Evolutionary conservation across 495 filamentous ascomycete species (phyloP).

Genomic region (Apiosordaria backusii): DNA sequence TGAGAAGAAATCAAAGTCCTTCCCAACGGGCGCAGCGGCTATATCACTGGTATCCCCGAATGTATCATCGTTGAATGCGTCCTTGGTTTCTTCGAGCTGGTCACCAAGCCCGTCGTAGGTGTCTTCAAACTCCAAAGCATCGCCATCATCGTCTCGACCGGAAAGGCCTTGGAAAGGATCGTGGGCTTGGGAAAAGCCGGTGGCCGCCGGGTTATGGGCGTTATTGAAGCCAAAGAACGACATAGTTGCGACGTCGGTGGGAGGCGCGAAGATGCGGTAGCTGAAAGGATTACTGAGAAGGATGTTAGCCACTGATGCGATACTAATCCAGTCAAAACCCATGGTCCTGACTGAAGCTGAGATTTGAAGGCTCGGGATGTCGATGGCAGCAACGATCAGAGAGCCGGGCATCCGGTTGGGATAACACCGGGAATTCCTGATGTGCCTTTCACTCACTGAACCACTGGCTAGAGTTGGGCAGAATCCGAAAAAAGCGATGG

Average conservation of each 20-base stretch:
- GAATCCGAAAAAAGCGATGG: neutral
- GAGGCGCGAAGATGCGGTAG: neutral
- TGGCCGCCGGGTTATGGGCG: constrained; percentile 52
- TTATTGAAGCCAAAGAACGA: constrained; percentile 79
- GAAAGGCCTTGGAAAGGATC: constrained; percentile 88
- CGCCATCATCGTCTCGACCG: constrained; percentile 68
- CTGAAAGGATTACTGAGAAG: neutral
- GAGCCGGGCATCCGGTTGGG: too few relatives aligned
- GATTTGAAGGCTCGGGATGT: neutral
- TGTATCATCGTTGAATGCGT: constrained; percentile 98
- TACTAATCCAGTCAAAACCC: neutral
- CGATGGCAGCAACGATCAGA: too few relatives aligned
- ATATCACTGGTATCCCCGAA: constrained; percentile 60
- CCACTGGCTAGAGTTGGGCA: too few relatives aligned
- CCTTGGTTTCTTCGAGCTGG: constrained; percentile 85
- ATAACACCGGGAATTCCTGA: too few relatives aligned
- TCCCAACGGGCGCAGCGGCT: constrained; percentile 55
- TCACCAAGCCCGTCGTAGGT: constrained; percentile 96
- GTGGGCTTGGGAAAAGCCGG: constrained; percentile 77
- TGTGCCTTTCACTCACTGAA: too few relatives aligned
- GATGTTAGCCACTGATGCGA: constrained; percentile 18
- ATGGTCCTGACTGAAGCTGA: neutral
- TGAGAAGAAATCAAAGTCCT: constrained; percentile 97
- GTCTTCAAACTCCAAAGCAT: constrained; percentile 89
- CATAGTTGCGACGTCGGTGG: constrained; percentile 23